These are phyloP conservation scores for Euphorbia peplus DNA, from an alignment of 345 rosid species.

Conservation along the genomic window DNA sequence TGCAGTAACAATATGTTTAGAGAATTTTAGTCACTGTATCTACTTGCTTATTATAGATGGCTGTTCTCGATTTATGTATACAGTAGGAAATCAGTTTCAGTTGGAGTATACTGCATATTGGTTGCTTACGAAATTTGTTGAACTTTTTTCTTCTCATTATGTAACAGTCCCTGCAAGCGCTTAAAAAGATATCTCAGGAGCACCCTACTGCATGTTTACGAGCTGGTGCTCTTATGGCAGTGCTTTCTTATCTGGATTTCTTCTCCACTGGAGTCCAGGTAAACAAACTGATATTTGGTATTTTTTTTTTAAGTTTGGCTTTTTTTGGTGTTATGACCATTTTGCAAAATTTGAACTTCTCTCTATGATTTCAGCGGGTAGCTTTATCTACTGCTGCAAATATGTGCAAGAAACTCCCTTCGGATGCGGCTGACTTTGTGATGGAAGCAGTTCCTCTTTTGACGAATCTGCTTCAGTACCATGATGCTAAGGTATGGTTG, in stretches of 20 bases:
- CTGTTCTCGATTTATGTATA: not conserved
- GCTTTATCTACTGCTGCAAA: slow-evolving; percentile 99
- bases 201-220: slow-evolving; percentile 99
- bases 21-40: not conserved
- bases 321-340: not conserved
- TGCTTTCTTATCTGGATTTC: slow-evolving; percentile 96
- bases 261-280: slow-evolving; percentile 99
- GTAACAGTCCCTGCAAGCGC: slow-evolving; percentile 89
- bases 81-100: not conserved
- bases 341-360: not conserved
- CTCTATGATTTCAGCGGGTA: slow-evolving; percentile 57
- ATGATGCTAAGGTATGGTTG: slow-evolving; percentile 76
- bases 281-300: slow-evolving; percentile 4
- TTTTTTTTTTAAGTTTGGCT: not conserved
- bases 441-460: slow-evolving; percentile 99
- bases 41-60: not conserved
- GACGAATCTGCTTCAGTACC: slow-evolving; percentile 96
- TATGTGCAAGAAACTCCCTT: slow-evolving; percentile 99
- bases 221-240: slow-evolving; percentile 99
- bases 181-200: slow-evolving; percentile 99
- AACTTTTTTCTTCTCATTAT: slow-evolving; percentile 7
- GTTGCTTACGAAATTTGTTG: not conserved
- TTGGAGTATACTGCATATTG: not conserved
- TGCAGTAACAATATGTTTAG: too few relatives aligned
- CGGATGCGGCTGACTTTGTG: slow-evolving; percentile 99